phyloP scores from a whole-genome alignment of 179 eudicot species.

The Camellia oleifera region DNA sequence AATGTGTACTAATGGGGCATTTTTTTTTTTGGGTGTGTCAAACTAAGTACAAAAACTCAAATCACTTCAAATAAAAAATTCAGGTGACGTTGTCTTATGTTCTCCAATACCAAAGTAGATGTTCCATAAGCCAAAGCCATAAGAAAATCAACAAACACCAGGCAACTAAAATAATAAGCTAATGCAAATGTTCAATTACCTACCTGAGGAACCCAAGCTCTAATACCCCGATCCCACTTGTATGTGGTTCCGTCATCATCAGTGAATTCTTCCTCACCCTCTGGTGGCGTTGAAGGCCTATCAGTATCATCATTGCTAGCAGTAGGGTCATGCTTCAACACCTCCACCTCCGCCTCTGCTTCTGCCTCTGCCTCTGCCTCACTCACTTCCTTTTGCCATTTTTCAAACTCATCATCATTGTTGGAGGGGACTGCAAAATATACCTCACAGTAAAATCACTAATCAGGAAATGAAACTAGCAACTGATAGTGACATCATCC shows the following conservation, averaged over 20 bases:
- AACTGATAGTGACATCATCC: conserved; percentile 18
- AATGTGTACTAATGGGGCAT: too few species aligned
- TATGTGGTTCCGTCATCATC: conserved; percentile 96
- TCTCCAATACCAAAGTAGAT: neutral
- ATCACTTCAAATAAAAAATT: neutral
- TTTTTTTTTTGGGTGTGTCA: too few species aligned
- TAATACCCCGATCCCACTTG: conserved; percentile 79
- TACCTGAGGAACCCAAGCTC: conserved; percentile 98
- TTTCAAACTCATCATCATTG: conserved; percentile 71
- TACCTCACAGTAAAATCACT: conserved; percentile 13
- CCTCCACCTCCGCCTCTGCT: conserved; percentile 30
- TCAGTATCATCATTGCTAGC: conserved; percentile 40
- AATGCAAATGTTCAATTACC: conserved; percentile 15
- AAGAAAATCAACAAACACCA: neutral
- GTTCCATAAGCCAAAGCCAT: neutral
- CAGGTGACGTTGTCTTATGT: neutral
- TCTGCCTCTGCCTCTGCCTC: conserved; percentile 44
- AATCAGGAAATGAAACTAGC: conserved; percentile 10
- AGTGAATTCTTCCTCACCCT: conserved; percentile 87
- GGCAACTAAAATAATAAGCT: conserved; percentile 1
- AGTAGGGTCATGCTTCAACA: conserved; percentile 26
- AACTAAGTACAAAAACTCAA: neutral
- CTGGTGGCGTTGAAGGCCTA: conserved; percentile 90
- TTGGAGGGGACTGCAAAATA: conserved; percentile 47
- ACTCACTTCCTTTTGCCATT: conserved; percentile 81